Percentiles rank a stretch among this genome's conserved stretches.
Evolutionary conservation across 768 basidiomycete genomes (phyloP).

Genomic region (Lenzites betulinus): DNA sequence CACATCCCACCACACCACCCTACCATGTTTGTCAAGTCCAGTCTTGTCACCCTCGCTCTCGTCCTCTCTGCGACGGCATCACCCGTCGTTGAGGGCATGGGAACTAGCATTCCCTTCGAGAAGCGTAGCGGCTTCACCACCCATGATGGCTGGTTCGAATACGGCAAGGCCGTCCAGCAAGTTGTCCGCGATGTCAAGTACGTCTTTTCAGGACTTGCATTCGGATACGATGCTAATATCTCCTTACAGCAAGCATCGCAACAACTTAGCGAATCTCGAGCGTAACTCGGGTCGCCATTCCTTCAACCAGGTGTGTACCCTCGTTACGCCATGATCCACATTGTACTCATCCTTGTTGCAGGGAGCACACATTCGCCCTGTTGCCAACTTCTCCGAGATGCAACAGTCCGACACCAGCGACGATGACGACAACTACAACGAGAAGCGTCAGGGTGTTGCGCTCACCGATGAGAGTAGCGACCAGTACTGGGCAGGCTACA

Average conservation of each 20-base stretch:
- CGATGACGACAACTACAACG: neutral
- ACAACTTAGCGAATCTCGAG: slow-evolving; percentile 21
- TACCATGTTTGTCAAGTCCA: slow-evolving; percentile 6
- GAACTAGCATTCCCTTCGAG: slow-evolving; percentile 12
- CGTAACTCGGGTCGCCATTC: slow-evolving; percentile 13
- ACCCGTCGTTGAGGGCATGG: neutral
- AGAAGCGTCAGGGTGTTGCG: slow-evolving; percentile 23
- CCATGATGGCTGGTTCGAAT: slow-evolving; percentile 20
- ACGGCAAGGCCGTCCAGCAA: slow-evolving; percentile 16
- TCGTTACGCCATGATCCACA: neutral
- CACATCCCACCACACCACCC: neutral
- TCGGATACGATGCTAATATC: neutral
- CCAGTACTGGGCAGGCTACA: slow-evolving; percentile 43
- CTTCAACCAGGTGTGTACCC: slow-evolving; percentile 14
- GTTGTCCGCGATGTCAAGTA: slow-evolving; percentile 21
- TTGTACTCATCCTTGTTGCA: neutral
- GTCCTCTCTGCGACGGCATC: slow-evolving; percentile 2
- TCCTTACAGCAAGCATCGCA: slow-evolving; percentile 21
- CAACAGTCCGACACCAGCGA: no score
- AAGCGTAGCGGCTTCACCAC: slow-evolving; percentile 13
- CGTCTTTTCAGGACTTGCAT: neutral
- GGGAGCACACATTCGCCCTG: slow-evolving; percentile 32
- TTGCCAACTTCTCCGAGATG: slow-evolving; percentile 6
- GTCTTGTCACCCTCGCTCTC: slow-evolving; percentile 9
- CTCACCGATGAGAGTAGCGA: slow-evolving; percentile 25